Base-by-base conservation (phyloP, 352 stramenopile species). In the Phytopythium sindhum region DNA sequence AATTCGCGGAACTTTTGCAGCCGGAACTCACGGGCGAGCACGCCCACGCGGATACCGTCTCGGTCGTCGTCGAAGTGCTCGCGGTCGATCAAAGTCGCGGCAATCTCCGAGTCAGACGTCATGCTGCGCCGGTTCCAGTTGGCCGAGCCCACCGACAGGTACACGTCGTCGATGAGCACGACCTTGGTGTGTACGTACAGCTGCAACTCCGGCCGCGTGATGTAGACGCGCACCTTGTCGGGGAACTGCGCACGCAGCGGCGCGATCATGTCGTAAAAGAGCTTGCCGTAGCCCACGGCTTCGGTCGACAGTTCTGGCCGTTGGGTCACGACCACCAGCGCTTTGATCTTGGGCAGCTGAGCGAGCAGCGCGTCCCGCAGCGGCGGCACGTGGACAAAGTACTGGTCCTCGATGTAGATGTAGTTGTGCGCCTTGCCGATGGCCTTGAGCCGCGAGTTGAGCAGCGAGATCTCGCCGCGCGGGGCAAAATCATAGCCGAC, bases 91-190 rank as follows among this genome's bases (percentile, higher is more conserved):
- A 88, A 53, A 37, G 85, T 84, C 0, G 77, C 80, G 2, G 68
- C 75, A 19, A 88, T 73, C 65, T 91, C 80, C 51, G 72, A 79
- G 71, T 88, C 82, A 4, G 66, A 78, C 11, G 78, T 89, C 77
- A 89, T 89, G 56, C 80, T 86, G 50, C 80, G 77, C 4, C 75
- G 68, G 59, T 91, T 89, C 82, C 80, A 91, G 66, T 91, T 91
- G 26, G 71, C 70, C 4, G 80, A 91, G 12, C 77, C 72, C 17
- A 85, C 41, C 0, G 78, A 84, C 1, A 91, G 28, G 60, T 82
- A 88, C 21, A 91, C 82, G 60, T 89, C 82, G 61, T 91, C 82
- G 39, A 86, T 72, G 60, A 89, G 53, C 47, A 88, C 63, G 6
- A 78, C 60, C 54, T 88, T 88, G 23, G 66, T 83, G 63, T 88